phyloP scores from a whole-genome alignment of 805 yeast species.

The Candida peoriensis region DNA sequence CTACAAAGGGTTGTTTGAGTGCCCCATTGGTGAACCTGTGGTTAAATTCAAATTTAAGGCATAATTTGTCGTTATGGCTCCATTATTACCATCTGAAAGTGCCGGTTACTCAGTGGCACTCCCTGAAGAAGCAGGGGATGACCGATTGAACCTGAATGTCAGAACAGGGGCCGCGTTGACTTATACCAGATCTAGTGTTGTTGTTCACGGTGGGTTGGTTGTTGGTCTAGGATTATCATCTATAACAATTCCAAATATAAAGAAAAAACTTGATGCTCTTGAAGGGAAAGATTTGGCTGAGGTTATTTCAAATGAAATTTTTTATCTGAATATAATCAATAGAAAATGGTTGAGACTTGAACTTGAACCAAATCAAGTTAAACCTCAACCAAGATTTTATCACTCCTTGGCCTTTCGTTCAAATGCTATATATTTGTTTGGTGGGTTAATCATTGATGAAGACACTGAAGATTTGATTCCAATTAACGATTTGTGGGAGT shows the following conservation, averaged over 20 bases:
- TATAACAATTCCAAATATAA: conserved; percentile 13
- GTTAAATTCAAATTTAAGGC: no score
- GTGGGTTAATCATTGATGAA: conserved; percentile 50
- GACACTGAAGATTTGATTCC: conserved; percentile 36
- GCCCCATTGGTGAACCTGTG: no score
- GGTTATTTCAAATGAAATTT: conserved; percentile 54
- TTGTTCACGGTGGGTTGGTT: conserved; percentile 66
- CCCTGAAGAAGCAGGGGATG: conserved; percentile 48
- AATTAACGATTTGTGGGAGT: conserved; percentile 65
- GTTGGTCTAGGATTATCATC: conserved; percentile 36
- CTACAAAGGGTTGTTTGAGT: no score
- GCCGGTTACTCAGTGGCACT: conserved; percentile 50
- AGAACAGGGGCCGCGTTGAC: conserved; percentile 66
- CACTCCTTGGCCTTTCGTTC: conserved; percentile 52
- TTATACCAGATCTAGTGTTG: conserved; percentile 52
- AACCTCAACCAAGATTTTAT: conserved; percentile 38
- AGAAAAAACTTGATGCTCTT: conserved; percentile 6
- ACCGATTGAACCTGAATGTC: conserved; percentile 48
- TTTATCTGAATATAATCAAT: conserved; percentile 53
- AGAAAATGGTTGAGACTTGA: conserved; percentile 49
- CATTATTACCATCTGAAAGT: conserved; percentile 60
- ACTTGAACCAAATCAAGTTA: conserved; percentile 14
- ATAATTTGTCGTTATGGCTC: conserved; percentile 42
- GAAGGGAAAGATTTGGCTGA: conserved; percentile 6
- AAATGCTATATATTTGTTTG: conserved; percentile 52